A percentile compares a stretch with the other conserved stretches of the same genome.
Evolutionary conservation across 768 basidiomycete genomes (phyloP).

Genomic region (Paxillus rubicundulus): DNA sequence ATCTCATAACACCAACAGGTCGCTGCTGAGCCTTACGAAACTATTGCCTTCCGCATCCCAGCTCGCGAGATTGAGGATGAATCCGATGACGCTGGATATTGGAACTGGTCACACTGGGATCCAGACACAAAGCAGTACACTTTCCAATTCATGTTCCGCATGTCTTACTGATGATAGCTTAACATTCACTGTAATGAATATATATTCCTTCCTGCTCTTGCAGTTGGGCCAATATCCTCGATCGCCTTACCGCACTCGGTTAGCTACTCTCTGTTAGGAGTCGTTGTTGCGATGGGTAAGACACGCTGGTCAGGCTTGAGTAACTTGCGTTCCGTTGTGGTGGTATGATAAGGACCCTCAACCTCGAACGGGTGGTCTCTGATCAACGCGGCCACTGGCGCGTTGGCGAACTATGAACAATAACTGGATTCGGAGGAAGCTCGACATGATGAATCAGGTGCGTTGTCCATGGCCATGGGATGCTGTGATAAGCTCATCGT

Average conservation of each 20-base stretch:
- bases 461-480: no score
- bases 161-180: constrained; percentile 34
- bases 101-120: constrained; percentile 99
- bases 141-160: constrained; percentile 95
- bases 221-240: not conserved
- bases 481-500: no score
- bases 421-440: no score
- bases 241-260: not conserved
- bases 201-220: not conserved
- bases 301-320: not conserved
- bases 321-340: no score
- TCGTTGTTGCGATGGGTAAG: constrained; percentile 1
- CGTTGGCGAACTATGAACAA: no score
- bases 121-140: constrained; percentile 98
- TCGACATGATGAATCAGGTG: no score
- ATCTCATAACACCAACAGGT: constrained; percentile 58
- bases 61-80: constrained; percentile 97
- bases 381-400: no score
- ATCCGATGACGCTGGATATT: constrained; percentile 83
- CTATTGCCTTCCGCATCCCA: constrained; percentile 98
- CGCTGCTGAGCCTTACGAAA: constrained; percentile 99
- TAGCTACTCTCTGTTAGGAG: not conserved
- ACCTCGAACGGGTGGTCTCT: no score
- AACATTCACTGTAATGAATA: constrained; percentile 6
- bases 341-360: no score